A percentile compares a stretch with the other conserved stretches of the same genome.
These are phyloP conservation scores for Pseudophaeomoniella oleicola DNA, from an alignment of 2,329 filamentous ascomycete species.

Conservation along the genomic window DNA sequence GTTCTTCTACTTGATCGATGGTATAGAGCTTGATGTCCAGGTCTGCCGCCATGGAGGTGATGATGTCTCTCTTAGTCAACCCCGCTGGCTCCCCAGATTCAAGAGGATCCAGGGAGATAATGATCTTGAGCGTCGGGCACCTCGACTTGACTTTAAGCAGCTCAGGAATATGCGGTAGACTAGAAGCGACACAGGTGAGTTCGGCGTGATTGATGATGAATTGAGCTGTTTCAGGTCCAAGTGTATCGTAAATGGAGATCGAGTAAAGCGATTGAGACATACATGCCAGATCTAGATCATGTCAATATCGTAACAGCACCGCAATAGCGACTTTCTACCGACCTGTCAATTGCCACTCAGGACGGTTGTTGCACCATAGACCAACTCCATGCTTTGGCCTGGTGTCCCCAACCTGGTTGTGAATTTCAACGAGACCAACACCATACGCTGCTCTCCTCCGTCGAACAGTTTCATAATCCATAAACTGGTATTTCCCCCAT, in stretches of 20 bases:
- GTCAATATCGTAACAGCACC: background rate
- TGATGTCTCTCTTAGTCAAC: slow-evolving; percentile 62
- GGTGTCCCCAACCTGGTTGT: slow-evolving; percentile 55
- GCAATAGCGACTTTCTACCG: slow-evolving; percentile 12
- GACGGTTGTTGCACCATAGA: slow-evolving; percentile 74
- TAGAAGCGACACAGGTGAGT: slow-evolving; percentile 60
- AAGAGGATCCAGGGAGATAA: slow-evolving; percentile 73
- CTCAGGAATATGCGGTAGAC: slow-evolving; percentile 64
- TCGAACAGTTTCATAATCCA: slow-evolving; percentile 67
- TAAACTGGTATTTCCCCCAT: slow-evolving; percentile 68
- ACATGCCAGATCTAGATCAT: slow-evolving; percentile 57
- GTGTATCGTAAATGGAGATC: slow-evolving; percentile 90
- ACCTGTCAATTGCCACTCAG: slow-evolving; percentile 79
- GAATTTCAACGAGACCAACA: slow-evolving; percentile 69
- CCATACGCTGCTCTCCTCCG: slow-evolving; percentile 72
- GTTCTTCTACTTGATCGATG: slow-evolving; percentile 63
- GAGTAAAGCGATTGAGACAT: slow-evolving; percentile 78
- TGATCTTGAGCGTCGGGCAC: slow-evolving; percentile 68
- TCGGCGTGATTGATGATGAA: slow-evolving; percentile 90
- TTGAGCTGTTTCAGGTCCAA: slow-evolving; percentile 80
- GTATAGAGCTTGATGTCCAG: slow-evolving; percentile 59
- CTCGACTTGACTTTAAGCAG: slow-evolving; percentile 68
- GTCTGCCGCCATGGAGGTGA: slow-evolving; percentile 53
- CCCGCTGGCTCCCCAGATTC: slow-evolving; percentile 64
- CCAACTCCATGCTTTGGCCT: slow-evolving; percentile 59